Conservation (phyloP, 2,329 filamentous ascomycete genomes). For the Colletotrichum sp. region DNA sequence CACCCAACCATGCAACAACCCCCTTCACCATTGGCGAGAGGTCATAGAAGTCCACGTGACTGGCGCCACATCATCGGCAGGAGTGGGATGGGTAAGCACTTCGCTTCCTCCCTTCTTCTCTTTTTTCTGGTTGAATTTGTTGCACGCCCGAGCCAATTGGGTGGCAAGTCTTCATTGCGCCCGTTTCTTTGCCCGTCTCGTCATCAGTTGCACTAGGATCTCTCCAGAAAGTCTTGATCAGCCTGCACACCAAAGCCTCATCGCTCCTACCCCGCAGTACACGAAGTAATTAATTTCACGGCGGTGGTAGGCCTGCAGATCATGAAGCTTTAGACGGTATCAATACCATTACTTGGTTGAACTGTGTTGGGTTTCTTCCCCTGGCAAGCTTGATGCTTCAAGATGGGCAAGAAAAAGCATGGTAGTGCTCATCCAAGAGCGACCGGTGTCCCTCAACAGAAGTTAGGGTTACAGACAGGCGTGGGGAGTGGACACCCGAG, state of each 20-base stretch:
- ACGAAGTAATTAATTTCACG: too few relatives aligned
- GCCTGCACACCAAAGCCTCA: not conserved
- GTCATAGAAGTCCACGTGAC: not conserved
- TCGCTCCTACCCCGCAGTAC: not conserved
- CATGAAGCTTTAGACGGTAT: not conserved
- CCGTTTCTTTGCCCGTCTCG: not conserved
- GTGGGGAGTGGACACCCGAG: accelerated
- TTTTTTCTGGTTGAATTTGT: not conserved
- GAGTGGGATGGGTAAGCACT: not conserved
- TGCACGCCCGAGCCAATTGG: not conserved
- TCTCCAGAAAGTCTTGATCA: not conserved
- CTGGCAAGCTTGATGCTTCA: not conserved
- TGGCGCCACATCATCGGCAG: not conserved
- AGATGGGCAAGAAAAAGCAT: not conserved
- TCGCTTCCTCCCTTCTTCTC: not conserved
- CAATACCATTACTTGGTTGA: not conserved
- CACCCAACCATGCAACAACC: not conserved
- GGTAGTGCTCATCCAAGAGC: not conserved
- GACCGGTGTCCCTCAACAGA: not conserved
- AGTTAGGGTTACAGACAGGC: accelerated
- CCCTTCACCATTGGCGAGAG: not conserved
- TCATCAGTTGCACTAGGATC: not conserved
- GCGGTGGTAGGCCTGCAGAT: too few relatives aligned
- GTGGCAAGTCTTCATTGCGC: not conserved
- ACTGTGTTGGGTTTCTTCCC: not conserved